Percentiles rank a stretch among this genome's conserved stretches.
phyloP scores from a whole-genome alignment of 352 stramenopile species.

The Aphanomyces stellatus region DNA sequence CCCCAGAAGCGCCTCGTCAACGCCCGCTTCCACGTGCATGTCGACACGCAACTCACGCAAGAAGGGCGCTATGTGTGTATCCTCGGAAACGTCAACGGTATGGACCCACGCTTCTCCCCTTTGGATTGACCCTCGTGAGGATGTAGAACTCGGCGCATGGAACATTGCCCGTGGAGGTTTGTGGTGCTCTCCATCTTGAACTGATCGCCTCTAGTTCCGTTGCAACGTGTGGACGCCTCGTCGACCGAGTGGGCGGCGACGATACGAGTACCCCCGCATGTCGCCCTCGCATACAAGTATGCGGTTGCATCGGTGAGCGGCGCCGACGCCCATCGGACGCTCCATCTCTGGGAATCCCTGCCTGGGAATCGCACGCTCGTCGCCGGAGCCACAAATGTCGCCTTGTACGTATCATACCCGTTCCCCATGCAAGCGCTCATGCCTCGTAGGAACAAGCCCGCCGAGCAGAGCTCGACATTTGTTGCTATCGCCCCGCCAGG shows the following conservation, averaged over 20 bases:
- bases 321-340: conserved; percentile 23
- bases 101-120: neutral
- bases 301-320: conserved; percentile 32
- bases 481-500: neutral
- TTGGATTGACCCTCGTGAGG: too few species aligned
- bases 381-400: conserved; percentile 34
- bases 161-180: too few species aligned
- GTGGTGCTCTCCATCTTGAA: too few species aligned
- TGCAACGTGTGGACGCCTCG: neutral
- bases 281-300: conserved; percentile 74
- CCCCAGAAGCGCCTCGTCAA: too few species aligned
- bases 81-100: neutral
- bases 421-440: neutral
- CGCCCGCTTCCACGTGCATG: neutral
- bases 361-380: conserved; percentile 56
- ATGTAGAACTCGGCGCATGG: conserved; percentile 46
- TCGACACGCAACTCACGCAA: neutral
- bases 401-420: conserved; percentile 34
- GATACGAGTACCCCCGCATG: conserved; percentile 25
- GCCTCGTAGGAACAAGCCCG: conserved; percentile 25
- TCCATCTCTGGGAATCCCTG: conserved; percentile 64
- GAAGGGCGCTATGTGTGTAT: neutral
- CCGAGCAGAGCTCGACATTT: conserved; percentile 54
- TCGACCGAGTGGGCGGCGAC: conserved; percentile 38
- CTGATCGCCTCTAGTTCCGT: neutral